Conservation (phyloP, 2,329 filamentous ascomycete species). For the Fusarium buxicola region DNA sequence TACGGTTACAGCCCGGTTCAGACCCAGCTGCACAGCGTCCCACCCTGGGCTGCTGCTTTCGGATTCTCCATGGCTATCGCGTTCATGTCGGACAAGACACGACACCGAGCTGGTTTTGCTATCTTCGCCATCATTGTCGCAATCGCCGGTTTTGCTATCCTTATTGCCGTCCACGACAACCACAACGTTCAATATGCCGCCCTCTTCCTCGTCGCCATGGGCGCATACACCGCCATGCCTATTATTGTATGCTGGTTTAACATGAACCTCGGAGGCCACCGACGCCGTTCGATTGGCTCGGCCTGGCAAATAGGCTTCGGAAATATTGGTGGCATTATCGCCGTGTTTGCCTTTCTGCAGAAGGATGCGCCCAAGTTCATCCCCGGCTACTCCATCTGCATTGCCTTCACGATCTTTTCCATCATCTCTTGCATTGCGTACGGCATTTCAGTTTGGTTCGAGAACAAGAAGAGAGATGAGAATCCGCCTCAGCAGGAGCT, state of each 20-base stretch:
- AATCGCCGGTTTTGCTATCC: slow-evolving; percentile 80
- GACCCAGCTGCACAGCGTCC: slow-evolving; percentile 69
- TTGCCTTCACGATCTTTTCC: slow-evolving; percentile 78
- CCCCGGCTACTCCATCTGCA: slow-evolving; percentile 80
- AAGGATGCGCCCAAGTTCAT: slow-evolving; percentile 76
- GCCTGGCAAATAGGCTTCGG: slow-evolving; percentile 85
- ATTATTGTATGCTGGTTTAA: slow-evolving; percentile 87
- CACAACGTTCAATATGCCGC: slow-evolving; percentile 77
- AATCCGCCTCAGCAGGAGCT: slow-evolving; percentile 56
- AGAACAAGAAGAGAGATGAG: slow-evolving; percentile 71
- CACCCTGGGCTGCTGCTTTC: slow-evolving; percentile 76
- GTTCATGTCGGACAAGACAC: slow-evolving; percentile 74
- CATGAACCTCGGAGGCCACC: slow-evolving; percentile 82
- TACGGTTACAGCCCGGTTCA: slow-evolving; percentile 71
- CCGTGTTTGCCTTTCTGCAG: slow-evolving; percentile 75
- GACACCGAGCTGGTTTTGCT: slow-evolving; percentile 81
- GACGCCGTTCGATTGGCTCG: slow-evolving; percentile 75
- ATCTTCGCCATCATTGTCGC: slow-evolving; percentile 75
- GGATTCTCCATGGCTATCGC: slow-evolving; percentile 82
- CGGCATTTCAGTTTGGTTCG: slow-evolving; percentile 64
- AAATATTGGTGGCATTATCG: slow-evolving; percentile 83
- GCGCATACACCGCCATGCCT: slow-evolving; percentile 89
- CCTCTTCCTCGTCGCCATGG: slow-evolving; percentile 84
- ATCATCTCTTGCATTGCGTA: slow-evolving; percentile 72
- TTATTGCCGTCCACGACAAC: slow-evolving; percentile 78